Evolutionary conservation across 805 yeast species (phyloP).

Genomic region (Candida chauliodis): DNA sequence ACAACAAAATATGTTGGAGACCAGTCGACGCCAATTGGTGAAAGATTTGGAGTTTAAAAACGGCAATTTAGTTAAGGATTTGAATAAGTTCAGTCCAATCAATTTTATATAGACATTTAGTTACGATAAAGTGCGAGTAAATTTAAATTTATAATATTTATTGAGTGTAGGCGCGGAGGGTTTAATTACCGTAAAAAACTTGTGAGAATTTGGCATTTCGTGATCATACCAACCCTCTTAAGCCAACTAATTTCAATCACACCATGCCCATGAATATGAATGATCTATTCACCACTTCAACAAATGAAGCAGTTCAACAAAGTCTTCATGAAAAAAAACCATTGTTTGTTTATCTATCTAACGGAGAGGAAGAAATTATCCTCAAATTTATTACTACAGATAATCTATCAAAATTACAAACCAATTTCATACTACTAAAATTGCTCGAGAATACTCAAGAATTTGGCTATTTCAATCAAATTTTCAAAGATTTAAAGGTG

Average conservation of each 20-base stretch:
- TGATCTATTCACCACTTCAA: conserved; percentile 17
- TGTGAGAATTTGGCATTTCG: too few species aligned
- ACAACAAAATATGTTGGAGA: conserved; percentile 3
- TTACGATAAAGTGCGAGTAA: too few species aligned
- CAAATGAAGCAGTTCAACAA: conserved; percentile 20
- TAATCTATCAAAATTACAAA: conserved; percentile 2
- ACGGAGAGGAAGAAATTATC: conserved; percentile 11
- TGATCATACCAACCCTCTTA: too few species aligned
- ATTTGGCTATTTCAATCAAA: conserved; percentile 41
- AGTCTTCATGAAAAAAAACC: conserved; percentile 17
- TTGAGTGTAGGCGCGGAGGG: conserved; percentile 4
- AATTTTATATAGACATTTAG: too few species aligned
- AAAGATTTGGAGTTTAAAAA: conserved; percentile 9
- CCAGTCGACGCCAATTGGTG: conserved; percentile 3
- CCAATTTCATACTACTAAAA: conserved; percentile 16
- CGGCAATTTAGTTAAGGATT: conserved; percentile 11
- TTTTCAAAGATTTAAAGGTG: conserved; percentile 48
- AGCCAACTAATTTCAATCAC: too few species aligned
- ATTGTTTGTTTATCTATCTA: conserved; percentile 21
- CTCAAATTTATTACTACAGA: conserved; percentile 11
- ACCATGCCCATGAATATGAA: background rate
- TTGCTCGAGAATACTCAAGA: conserved; percentile 17
- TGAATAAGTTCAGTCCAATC: conserved; percentile 16
- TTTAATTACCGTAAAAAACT: background rate
- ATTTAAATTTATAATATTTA: too few species aligned